Evolutionary conservation across 352 stramenopile species (phyloP), one percentile per base, ranked within the genome.

Genomic region (Phytophthora chlamydospora): DNA sequence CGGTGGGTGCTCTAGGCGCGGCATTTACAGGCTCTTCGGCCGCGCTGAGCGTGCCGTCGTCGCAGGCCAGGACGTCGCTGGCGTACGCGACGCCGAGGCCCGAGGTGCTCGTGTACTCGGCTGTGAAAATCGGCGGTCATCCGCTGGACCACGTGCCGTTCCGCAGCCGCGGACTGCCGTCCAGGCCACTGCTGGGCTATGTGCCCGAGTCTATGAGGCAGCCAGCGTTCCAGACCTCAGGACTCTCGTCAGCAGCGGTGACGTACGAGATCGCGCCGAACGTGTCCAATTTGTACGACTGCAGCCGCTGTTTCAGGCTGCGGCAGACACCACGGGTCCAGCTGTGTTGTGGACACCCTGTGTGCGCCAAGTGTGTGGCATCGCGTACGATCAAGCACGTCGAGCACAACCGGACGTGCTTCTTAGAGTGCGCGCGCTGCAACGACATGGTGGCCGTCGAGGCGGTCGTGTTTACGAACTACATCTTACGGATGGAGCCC

Each of bases 111-210:
- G 72, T 75, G 29, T 90, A 90, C 41, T 73, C 80, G 16, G 67
- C 75, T 1, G 78, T 87, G 46, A 93, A 93, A 61, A 93, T 93
- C 50, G 82, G 83, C 17, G 85, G 85, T 35, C 85, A 94, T 46
- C 65, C 78, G 13, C 66, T 92, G 51, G 85, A 95, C 58, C 85
- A 94, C 66, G 74, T 94, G 48, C 81, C 75, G 29, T 90, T 89
- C 46, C 63, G 81, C 17, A 71, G 85, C 66, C 76, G 79, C 13
- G 81, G 85, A 0, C 47, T 78, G 39, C 83, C 83, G 6, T 91
- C 83, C 16, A 73, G 78, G 21, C 83, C 83, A 13, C 63, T 91
- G 31, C 71, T 83, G 51, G 80, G 77, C 3, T 89, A 71, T 38
- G 57, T 78, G 9, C 60, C 57, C 0, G 34, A 55, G 4, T 35